Evolutionary conservation across 140 eudicot genomes (phyloP).

Genomic region (Senecio squalidus): DNA sequence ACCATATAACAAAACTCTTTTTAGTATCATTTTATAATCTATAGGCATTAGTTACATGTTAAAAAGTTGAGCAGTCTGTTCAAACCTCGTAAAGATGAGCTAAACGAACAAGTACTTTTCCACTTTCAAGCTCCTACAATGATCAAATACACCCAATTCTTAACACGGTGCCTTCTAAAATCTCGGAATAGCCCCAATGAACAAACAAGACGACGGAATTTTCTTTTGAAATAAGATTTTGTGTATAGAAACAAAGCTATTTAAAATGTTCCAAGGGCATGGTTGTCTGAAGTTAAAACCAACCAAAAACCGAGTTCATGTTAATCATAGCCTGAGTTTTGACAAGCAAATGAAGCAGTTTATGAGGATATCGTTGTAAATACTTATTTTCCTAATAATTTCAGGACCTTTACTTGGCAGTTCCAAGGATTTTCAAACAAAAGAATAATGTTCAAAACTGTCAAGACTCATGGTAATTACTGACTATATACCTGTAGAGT

Average conservation of each 20-base stretch:
- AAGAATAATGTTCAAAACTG: too few relatives aligned
- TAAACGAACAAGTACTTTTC: conserved; percentile 79
- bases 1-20: conserved; percentile 14
- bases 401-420: conserved; percentile 62
- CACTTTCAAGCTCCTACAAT: conserved; percentile 78
- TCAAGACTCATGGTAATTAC: too few relatives aligned
- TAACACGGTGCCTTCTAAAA: neutral
- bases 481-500: conserved; percentile 66
- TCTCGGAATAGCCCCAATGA: neutral
- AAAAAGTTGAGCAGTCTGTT: too few relatives aligned
- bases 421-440: too few relatives aligned
- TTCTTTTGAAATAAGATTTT: neutral
- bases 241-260: too few relatives aligned
- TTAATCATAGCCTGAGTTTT: too few relatives aligned
- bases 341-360: too few relatives aligned
- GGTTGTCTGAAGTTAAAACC: too few relatives aligned
- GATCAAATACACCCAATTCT: conserved; percentile 10
- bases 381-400: too few relatives aligned
- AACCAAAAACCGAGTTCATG: too few relatives aligned
- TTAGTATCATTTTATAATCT: conserved; percentile 10
- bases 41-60: neutral
- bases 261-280: too few relatives aligned
- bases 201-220: neutral
- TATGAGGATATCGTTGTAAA: too few relatives aligned
- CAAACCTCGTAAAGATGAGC: conserved; percentile 95